Evolutionary conservation across 2,329 filamentous ascomycete species (phyloP).

Genomic region (Xylaria sp.): DNA sequence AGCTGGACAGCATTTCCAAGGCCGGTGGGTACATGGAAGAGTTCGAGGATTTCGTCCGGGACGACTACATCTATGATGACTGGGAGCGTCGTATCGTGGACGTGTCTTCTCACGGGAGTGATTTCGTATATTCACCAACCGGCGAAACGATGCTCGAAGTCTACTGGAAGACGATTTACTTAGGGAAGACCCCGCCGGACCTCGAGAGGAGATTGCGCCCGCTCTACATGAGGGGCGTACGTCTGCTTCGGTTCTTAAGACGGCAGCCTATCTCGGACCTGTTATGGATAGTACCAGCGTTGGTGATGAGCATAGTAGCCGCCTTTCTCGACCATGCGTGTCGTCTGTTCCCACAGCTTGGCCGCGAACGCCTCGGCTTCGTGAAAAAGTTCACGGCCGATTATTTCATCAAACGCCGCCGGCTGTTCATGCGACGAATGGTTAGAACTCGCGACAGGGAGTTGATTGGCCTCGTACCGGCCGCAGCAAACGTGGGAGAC

Average conservation of each 20-base stretch:
- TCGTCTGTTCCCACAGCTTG: not conserved
- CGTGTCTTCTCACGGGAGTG: not conserved
- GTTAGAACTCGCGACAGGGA: not conserved
- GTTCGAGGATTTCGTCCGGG: not conserved
- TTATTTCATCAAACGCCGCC: conserved; percentile 5
- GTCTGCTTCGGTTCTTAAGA: not conserved
- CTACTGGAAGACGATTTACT: not conserved
- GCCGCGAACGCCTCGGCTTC: not conserved
- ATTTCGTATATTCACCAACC: not conserved
- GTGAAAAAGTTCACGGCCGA: not conserved
- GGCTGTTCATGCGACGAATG: not conserved
- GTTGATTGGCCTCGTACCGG: not conserved
- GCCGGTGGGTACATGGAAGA: not conserved
- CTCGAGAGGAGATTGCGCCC: not conserved
- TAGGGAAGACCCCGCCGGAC: not conserved
- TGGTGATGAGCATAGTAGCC: not conserved
- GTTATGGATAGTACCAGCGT: not conserved
- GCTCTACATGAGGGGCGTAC: not conserved
- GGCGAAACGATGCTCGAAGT: not conserved
- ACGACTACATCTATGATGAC: not conserved
- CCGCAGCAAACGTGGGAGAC: conserved; percentile 1
- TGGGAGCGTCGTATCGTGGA: not conserved
- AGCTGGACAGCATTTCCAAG: conserved; percentile 1
- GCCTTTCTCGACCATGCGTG: conserved; percentile 3
- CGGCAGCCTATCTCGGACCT: not conserved